A percentile compares a stretch with the other conserved stretches of the same genome.
These are phyloP conservation scores for Pseudoscleropodium purum DNA, from an alignment of 225 moss, liverwort and hornwort species.

Conservation along the genomic window DNA sequence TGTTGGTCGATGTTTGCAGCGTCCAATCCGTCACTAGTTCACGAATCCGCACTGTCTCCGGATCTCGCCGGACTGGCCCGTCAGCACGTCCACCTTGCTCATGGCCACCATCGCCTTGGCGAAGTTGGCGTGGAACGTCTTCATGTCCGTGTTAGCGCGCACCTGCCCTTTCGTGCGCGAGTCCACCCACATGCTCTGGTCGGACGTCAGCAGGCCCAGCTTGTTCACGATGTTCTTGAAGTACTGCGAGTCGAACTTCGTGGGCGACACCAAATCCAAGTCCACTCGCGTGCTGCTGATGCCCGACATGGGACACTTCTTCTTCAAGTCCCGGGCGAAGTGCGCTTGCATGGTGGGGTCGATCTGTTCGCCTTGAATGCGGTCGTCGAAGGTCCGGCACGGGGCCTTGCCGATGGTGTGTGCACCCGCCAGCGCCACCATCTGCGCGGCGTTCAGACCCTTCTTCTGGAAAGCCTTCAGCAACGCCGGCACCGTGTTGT, in stretches of 20 bases:
- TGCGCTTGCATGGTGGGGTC: background rate
- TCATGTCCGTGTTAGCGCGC: background rate
- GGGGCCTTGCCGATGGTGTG: background rate
- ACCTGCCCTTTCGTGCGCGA: background rate
- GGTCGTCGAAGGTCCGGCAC: background rate
- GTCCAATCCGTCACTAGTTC: background rate
- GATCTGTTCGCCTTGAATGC: background rate
- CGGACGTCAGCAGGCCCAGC: background rate
- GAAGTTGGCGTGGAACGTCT: background rate
- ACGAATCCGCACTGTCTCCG: background rate
- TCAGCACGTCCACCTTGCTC: background rate
- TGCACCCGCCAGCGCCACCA: background rate
- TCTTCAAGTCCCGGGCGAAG: background rate
- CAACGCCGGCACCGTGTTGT: background rate
- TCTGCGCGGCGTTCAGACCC: background rate
- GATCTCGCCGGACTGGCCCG: background rate
- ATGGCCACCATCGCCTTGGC: background rate
- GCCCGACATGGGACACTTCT: background rate
- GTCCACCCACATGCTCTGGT: background rate
- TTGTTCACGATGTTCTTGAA: background rate
- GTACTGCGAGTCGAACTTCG: conserved; percentile 14
- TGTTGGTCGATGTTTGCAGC: too few relatives aligned
- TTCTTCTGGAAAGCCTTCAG: background rate
- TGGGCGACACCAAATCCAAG: background rate
- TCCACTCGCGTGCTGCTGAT: background rate